phyloP scores from a whole-genome alignment of 352 stramenopile genomes.

The Globisporangium paroecandrum region DNA sequence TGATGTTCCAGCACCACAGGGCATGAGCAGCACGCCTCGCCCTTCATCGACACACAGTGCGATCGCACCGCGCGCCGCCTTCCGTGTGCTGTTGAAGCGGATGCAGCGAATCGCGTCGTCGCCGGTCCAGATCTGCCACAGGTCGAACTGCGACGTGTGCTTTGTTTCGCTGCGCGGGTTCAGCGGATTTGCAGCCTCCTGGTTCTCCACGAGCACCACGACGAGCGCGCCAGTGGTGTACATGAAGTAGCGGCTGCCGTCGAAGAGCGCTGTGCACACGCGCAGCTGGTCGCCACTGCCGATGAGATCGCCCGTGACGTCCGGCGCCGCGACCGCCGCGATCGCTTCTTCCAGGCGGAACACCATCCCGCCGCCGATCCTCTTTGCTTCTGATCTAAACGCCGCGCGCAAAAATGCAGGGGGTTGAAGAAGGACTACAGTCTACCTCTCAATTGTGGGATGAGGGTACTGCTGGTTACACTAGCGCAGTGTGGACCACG shows the following conservation, averaged over 20 bases:
- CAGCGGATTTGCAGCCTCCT: conserved; percentile 11
- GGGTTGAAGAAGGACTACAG: no score
- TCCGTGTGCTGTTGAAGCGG: conserved; percentile 52
- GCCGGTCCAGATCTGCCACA: conserved; percentile 70
- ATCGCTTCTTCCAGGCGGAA: conserved; percentile 24
- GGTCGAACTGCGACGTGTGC: conserved; percentile 45
- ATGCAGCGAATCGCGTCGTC: conserved; percentile 45
- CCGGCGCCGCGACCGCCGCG: conserved; percentile 42
- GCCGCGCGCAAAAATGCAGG: not conserved
- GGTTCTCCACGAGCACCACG: conserved; percentile 57
- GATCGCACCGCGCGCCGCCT: conserved; percentile 46
- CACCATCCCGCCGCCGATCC: conserved; percentile 9
- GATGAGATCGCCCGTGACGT: conserved; percentile 1
- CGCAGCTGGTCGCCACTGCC: conserved; percentile 12
- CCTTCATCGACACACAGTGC: conserved; percentile 63
- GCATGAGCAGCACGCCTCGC: conserved; percentile 60
- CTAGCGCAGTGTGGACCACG: no score
- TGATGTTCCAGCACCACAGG: conserved; percentile 12
- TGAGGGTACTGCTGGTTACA: no score
- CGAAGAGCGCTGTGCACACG: conserved; percentile 43
- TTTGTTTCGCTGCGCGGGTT: conserved; percentile 21
- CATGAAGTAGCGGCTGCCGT: conserved; percentile 56
- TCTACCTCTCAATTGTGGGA: not conserved
- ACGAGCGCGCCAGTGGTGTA: conserved; percentile 54
- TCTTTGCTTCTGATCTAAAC: conserved; percentile 1